These are phyloP conservation scores for Nepenthes alata DNA, from an alignment of 179 eudicot genomes.

Conservation along the genomic window DNA sequence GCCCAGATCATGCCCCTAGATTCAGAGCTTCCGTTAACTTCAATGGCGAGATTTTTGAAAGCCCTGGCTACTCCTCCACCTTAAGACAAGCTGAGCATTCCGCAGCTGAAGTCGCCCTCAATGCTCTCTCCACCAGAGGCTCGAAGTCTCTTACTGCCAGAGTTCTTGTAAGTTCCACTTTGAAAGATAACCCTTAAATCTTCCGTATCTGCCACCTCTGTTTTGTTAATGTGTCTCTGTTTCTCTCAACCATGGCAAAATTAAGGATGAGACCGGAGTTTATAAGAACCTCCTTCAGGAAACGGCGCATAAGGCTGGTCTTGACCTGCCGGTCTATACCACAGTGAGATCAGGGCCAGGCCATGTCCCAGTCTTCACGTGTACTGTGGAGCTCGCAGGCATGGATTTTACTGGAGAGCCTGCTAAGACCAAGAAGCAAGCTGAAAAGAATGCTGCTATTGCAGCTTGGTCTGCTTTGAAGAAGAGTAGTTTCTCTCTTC, in stretches of 20 bases:
- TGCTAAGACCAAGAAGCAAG: constrained; percentile 38
- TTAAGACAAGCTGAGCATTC: constrained; percentile 26
- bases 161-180: constrained; percentile 17
- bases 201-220: not conserved
- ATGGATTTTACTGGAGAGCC: constrained; percentile 27
- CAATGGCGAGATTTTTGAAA: constrained; percentile 21
- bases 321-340: constrained; percentile 33
- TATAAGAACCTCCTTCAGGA: constrained; percentile 36
- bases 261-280: constrained; percentile 44
- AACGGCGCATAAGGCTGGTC: constrained; percentile 37
- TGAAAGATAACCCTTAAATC: not conserved
- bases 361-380: constrained; percentile 32
- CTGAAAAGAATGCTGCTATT: constrained; percentile 42
- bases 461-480: constrained; percentile 38
- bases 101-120: constrained; percentile 29
- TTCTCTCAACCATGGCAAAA: too few species aligned
- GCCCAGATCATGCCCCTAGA: constrained; percentile 32
- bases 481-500: constrained; percentile 8
- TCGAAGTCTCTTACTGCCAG: constrained; percentile 25
- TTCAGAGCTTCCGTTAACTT: constrained; percentile 22
- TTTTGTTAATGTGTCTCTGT: not conserved
- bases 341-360: constrained; percentile 40
- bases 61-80: constrained; percentile 19
- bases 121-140: constrained; percentile 19
- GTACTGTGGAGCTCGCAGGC: constrained; percentile 30